Evolutionary conservation across 2,329 filamentous ascomycete species (phyloP), one percentile per base, ranked within the genome.

Genomic region (Cercospora janseana): DNA sequence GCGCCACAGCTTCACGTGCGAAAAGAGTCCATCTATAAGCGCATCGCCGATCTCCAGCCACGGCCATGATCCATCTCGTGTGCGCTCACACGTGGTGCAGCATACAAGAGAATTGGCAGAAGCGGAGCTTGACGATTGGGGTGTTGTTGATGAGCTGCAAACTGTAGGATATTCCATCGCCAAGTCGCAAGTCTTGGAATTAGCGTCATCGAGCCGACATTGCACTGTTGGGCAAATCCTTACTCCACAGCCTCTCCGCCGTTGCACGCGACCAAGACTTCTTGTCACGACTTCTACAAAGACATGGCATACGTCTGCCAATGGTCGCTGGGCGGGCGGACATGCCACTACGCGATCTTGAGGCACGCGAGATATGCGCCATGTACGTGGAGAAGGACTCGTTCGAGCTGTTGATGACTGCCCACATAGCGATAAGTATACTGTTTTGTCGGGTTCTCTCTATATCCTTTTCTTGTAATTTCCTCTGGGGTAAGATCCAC

Each of bases 221-320:
- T 24, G 29, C n/a, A n/a, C 29, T 18, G 27, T 28, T 12, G 16
- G 18, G 4, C 20, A 29, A 45, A 46, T 29, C 43, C 29, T 27
- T 29, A 7, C 44, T 47, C 44, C 44, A 24, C 34, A 34, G 32
- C 7, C 29, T 10, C 10, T 32, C 13, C 23, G 16, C 18, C 4
- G 6, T 27, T 9, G 15, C 15, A 5, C 42, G 4, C 28, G 31
- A 24, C 32, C 53, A 46, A 49, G 41, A 47, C 27, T n/a, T 52
- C 49, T 55, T 49, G 52, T 52, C 38, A 32, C 37, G 40, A 41
- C 48, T 46, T 46, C 45, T 49, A 41, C 24, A 13, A 21, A 35
- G 37, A 15, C 52, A 46, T 56, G 54, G 54, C 54, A 26, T 50
- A 53, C 54, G 50, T 56, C 47, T 50, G 54, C 54, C 54, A 56